phyloP scores from a whole-genome alignment of 2,329 filamentous ascomycete genomes.

The Fusarium pseudograminearum region DNA sequence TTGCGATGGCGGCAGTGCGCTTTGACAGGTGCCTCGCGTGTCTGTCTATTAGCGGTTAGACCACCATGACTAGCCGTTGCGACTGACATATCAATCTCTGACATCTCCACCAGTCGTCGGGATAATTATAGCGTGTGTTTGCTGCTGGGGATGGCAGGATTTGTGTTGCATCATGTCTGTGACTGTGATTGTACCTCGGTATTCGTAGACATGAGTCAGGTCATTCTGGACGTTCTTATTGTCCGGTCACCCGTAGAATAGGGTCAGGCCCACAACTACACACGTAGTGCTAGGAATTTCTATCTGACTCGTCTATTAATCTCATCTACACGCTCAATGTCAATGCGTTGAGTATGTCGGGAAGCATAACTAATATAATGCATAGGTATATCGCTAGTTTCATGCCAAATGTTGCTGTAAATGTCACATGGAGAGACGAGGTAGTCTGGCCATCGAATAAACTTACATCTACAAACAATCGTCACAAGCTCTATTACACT shows the following conservation, averaged over 20 bases:
- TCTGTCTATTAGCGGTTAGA: not conserved
- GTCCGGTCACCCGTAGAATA: not conserved
- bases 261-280: not conserved
- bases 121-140: not conserved
- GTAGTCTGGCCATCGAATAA: accelerated
- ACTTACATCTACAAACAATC: not conserved
- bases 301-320: not conserved
- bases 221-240: not conserved
- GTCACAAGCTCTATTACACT: not conserved
- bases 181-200: not conserved
- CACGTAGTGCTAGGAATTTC: not conserved
- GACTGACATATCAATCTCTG: not conserved
- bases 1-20: not conserved
- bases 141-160: not conserved
- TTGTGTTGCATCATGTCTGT: not conserved
- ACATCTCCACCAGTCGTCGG: not conserved
- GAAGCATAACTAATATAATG: not conserved
- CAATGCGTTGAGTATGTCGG: not conserved
- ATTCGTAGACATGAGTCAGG: not conserved
- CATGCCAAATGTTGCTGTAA: not conserved
- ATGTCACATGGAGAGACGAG: not conserved
- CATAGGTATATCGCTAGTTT: not conserved
- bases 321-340: not conserved
- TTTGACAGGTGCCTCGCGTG: not conserved
- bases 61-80: not conserved